These are phyloP conservation scores for Lactifluus piperatus DNA, from an alignment of 768 basidiomycete species.

Conservation along the genomic window DNA sequence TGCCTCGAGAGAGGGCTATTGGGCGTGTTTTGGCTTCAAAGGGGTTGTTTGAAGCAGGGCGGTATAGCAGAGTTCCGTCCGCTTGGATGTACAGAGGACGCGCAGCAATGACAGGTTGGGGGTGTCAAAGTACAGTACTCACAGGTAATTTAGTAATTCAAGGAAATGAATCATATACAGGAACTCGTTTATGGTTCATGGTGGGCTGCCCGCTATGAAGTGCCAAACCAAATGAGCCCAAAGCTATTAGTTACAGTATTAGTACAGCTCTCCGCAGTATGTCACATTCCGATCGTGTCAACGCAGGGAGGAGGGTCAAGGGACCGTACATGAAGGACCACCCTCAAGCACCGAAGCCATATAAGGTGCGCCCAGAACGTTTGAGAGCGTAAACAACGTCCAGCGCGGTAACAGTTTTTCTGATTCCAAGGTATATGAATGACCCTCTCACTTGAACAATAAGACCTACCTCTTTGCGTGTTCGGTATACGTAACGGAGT, in stretches of 20 bases:
- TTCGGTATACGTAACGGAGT: constrained; percentile 57
- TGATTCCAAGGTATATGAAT: constrained; percentile 10
- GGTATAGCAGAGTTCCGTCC: not conserved
- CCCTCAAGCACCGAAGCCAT: constrained; percentile 43
- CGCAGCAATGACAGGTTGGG: not conserved
- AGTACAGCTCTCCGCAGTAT: not conserved
- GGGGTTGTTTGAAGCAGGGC: not conserved
- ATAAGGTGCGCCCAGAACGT: constrained; percentile 48
- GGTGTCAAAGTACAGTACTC: not conserved
- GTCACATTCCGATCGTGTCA: not conserved
- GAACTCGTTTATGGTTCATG: not conserved
- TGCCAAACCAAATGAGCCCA: no score
- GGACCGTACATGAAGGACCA: no score
- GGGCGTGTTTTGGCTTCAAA: constrained; percentile 69
- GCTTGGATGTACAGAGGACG: not conserved
- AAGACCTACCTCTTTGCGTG: constrained; percentile 43
- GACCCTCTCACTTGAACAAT: not conserved
- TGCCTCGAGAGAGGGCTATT: constrained; percentile 79
- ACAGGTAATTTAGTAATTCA: not conserved
- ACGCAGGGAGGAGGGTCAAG: not conserved
- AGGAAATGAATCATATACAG: not conserved
- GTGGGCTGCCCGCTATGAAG: no score
- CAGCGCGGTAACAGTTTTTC: constrained; percentile 47
- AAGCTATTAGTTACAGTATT: not conserved
- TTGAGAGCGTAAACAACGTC: constrained; percentile 57